These are phyloP conservation scores for Yarrowia porcina DNA, from an alignment of 805 yeast species.

Conservation along the genomic window DNA sequence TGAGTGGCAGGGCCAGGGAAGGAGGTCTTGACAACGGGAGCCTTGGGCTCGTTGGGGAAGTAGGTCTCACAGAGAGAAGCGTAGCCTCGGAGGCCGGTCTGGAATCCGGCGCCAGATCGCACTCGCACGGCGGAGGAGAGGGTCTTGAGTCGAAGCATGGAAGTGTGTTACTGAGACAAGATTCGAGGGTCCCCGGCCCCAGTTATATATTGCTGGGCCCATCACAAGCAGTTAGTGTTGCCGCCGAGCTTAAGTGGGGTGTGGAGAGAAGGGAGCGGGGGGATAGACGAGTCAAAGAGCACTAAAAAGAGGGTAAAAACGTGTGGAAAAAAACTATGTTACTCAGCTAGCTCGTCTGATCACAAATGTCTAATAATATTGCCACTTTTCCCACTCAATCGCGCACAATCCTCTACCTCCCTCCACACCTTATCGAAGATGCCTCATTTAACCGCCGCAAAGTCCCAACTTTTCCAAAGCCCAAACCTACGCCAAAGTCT, in stretches of 20 bases:
- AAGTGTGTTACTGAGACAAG: not conserved
- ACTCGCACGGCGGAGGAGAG: constrained; percentile 19
- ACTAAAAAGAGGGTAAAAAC: no score
- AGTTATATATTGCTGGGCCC: constrained; percentile 3
- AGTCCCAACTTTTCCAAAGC: not conserved
- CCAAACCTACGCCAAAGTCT: not conserved
- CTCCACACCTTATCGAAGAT: not conserved
- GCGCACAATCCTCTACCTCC: no score
- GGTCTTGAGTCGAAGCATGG: constrained; percentile 22
- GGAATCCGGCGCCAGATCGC: not conserved
- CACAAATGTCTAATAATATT: no score
- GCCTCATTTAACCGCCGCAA: not conserved
- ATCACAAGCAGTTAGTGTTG: constrained; percentile 5
- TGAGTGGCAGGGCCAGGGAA: constrained; percentile 77
- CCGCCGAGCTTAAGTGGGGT: constrained; percentile 21
- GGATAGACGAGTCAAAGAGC: no score
- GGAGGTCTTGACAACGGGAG: constrained; percentile 59
- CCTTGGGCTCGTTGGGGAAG: constrained; percentile 78
- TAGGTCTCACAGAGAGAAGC: constrained; percentile 33
- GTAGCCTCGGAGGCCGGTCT: constrained; percentile 13
- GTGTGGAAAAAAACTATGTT: no score
- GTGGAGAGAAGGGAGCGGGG: no score
- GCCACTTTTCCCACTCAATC: no score
- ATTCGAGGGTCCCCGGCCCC: not conserved
- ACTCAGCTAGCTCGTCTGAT: no score